A percentile compares a stretch with the other conserved stretches of the same genome.
Evolutionary conservation across 441 rosid genomes (phyloP).

Genomic region (Sinapis alba): DNA sequence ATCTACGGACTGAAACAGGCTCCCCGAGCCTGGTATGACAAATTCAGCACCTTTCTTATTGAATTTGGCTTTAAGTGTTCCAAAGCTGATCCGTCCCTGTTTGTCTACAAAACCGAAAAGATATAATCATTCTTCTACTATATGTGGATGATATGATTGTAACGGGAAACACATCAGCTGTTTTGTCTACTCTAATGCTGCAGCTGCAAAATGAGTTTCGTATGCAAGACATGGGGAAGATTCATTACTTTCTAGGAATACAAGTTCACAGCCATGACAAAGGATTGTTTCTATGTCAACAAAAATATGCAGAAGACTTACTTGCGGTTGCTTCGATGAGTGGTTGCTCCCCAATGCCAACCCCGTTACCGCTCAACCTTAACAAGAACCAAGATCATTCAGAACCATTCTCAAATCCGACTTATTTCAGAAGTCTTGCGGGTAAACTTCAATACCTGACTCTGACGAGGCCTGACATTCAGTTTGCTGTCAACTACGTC

Average conservation of each 20-base stretch:
- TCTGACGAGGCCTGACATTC: not conserved
- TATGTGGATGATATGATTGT: not conserved
- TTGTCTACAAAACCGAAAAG: not conserved
- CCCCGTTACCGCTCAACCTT: too few relatives aligned
- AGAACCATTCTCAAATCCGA: not conserved
- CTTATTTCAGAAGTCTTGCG: not conserved
- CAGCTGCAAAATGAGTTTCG: too few relatives aligned
- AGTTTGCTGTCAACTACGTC: not conserved
- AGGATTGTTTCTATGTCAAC: too few relatives aligned
- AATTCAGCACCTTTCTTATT: not conserved
- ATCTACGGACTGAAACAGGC: not conserved
- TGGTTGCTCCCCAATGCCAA: too few relatives aligned
- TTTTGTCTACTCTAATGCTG: too few relatives aligned
- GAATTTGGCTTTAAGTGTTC: not conserved
- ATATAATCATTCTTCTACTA: too few relatives aligned
- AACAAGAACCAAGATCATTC: too few relatives aligned
- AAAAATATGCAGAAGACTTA: too few relatives aligned
- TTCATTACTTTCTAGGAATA: too few relatives aligned
- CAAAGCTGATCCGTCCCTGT: not conserved
- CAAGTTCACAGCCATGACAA: too few relatives aligned
- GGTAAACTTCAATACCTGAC: not conserved
- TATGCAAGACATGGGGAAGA: too few relatives aligned
- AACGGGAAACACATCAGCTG: not conserved
- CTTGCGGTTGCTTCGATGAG: too few relatives aligned
- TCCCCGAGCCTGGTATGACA: not conserved